Base-by-base conservation (phyloP, 306 rosid species). In the Trifolium subterraneum region DNA sequence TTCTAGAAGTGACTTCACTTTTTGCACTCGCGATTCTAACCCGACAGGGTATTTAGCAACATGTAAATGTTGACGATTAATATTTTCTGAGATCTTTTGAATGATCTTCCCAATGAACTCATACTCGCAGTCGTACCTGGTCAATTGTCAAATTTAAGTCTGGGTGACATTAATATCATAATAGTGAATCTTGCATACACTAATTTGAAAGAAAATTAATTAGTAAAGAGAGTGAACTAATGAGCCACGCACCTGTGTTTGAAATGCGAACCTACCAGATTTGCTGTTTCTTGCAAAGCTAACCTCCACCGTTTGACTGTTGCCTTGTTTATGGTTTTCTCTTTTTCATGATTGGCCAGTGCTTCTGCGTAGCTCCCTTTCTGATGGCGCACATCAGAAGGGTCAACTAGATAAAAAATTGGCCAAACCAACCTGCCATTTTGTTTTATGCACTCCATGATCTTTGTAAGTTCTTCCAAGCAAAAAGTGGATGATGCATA, bases 311-410 rank as follows among this genome's bases (percentile, higher is more conserved):
- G 31, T 20, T 20, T 55, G 61, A 55, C 15, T 0, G 3, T 55
- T 11, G 6, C 15, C 13, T 10, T 55, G 27, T 55, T 15, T 3
- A 55, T 55, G 15, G 5, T 22, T 8, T 55, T 55, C 22, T 5
- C 10, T 20, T n/a, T 42, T 42, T 22, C 61, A 55, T 19, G 15
- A 10, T 22, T 20, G 15, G 31, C 31, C 27, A 55, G 61, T 55
- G 61, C 61, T 8, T 20, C 4, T 55, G 15, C 61, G 0, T 55
- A 55, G 7, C 31, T 55, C 31, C 31, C 61, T 55, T 20, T 55
- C 61, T 55, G 61, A 55, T 55, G 61, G 31, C 61, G 61, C 31
- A 55, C 61, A 55, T 55, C 61, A 55, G 61, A 20, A 10, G 61
- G 61, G 27, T 55, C 27, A 22, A 55, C 62, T 10, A 4, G n/a